A percentile compares a stretch with the other conserved stretches of the same genome.
phyloP scores from a whole-genome alignment of 2,329 filamentous ascomycete genomes.

The Penicillium psychrosexuale region DNA sequence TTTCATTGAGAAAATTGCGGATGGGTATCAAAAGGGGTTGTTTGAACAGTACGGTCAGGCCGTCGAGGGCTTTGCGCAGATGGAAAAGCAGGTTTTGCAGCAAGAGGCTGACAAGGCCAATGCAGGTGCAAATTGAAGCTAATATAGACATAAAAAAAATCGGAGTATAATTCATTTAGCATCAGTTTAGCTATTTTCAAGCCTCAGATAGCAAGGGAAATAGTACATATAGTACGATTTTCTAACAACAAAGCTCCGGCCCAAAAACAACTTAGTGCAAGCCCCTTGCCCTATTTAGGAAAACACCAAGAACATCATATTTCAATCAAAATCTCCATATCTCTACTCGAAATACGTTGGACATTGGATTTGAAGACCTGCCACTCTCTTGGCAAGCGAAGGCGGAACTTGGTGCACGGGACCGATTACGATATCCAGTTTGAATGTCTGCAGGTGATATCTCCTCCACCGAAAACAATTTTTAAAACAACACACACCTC shows the following conservation, averaged over 20 bases:
- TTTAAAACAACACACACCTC: slow-evolving; percentile 26
- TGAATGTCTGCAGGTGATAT: slow-evolving; percentile 9
- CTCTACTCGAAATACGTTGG: background rate
- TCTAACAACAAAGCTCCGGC: background rate
- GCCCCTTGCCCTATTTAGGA: slow-evolving; percentile 24
- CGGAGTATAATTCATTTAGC: background rate
- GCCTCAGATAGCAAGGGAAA: background rate
- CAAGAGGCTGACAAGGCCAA: slow-evolving; percentile 21
- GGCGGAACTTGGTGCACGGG: slow-evolving; percentile 23
- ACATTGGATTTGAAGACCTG: background rate
- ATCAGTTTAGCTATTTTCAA: background rate
- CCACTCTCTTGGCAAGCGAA: slow-evolving; percentile 14
- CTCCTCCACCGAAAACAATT: slow-evolving; percentile 29
- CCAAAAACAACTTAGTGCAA: background rate
- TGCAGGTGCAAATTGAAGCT: background rate
- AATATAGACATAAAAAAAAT: background rate
- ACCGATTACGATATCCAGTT: slow-evolving; percentile 25
- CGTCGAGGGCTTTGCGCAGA: slow-evolving; percentile 69
- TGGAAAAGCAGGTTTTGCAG: slow-evolving; percentile 66
- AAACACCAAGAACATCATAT: background rate
- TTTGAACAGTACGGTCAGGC: slow-evolving; percentile 78
- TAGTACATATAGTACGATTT: background rate
- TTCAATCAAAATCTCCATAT: background rate
- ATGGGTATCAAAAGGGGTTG: slow-evolving; percentile 70
- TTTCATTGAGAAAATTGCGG: slow-evolving; percentile 76